A percentile compares a stretch with the other conserved stretches of the same genome.
Evolutionary conservation across 2,329 filamentous ascomycete species (phyloP).

Genomic region (Septoria linicola): DNA sequence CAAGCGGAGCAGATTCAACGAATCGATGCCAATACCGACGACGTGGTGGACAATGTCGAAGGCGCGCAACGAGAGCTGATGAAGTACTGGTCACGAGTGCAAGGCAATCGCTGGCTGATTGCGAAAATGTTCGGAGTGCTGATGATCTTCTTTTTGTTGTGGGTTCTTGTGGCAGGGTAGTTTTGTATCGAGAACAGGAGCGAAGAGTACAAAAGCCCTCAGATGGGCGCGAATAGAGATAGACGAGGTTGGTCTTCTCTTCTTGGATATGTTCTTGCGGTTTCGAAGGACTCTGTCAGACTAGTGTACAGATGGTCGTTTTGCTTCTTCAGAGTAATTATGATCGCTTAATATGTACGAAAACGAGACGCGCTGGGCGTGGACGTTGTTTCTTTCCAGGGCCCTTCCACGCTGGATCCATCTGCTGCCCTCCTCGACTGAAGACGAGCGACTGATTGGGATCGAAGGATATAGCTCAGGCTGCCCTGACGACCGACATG

Average conservation of each 20-base stretch:
- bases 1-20: constrained; percentile 97
- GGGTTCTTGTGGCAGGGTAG: constrained; percentile 39
- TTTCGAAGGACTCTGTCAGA: neutral
- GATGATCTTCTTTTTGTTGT: constrained; percentile 68
- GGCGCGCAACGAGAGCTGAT: constrained; percentile 91
- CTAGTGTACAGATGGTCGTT: neutral
- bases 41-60: constrained; percentile 97
- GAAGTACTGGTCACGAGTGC: constrained; percentile 94
- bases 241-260: neutral
- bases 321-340: neutral
- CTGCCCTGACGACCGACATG: too few relatives aligned
- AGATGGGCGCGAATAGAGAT: neutral
- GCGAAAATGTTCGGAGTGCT: constrained; percentile 82
- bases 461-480: too few relatives aligned
- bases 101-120: constrained; percentile 92
- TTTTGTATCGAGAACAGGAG: too few relatives aligned
- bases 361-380: neutral
- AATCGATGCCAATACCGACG: constrained; percentile 95
- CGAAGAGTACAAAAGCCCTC: too few relatives aligned
- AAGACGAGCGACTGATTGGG: too few relatives aligned
- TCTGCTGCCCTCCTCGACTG: too few relatives aligned
- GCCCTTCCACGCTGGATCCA: neutral
- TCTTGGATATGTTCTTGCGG: neutral
- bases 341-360: neutral
- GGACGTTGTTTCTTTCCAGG: neutral